Base-by-base conservation (phyloP, 1,284 basidiomycete genomes). In the Puccinia novopanici region DNA sequence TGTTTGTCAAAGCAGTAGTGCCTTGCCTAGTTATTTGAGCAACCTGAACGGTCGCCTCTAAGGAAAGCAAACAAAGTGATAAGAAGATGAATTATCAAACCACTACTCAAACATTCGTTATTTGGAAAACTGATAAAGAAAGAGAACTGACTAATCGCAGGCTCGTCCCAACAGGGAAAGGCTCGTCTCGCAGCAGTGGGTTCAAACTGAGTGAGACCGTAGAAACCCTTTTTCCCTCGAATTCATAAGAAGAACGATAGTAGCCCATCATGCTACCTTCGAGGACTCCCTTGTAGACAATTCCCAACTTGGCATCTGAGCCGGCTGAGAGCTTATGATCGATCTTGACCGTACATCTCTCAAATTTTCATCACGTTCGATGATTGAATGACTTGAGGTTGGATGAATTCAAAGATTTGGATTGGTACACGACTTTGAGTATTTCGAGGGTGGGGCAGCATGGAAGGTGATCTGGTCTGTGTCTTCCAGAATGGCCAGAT, bases 111-210 rank as follows among this genome's bases (percentile, higher is more conserved):
- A 30, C 12, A 34, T 34, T 34, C 2, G 34, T 48, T 40, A 13
- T 50, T 68, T 40, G 19, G 34, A 70, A 52, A 70, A n/a, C 17
- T 22, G 4, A n/a, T 54, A 34, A 5, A 52, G 17, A 34, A 71
- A 27, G n/a, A 65, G 13, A 27, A 70, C 79, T 81, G n/a, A 81
- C 79, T 98, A 84, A 97, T 89, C 30, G 91, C 89, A 34, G 96
- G 96, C 86, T 98, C 95, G 85, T 98, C 96, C 93, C 93, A 98
- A 83, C 87, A 88, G 3, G 88, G 88, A 83, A 86, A 87, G 27
- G 86, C 87, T 30, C 85, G 83, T 54, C 95, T 89, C 5, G 94
- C 94, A 81, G 91, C 90, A 37, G 94, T 97, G 24, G 95, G 91
- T 91, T 98, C 87, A 77, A 88, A 87, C 82, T 84, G 84, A 75